Evolutionary conservation across 306 rosid species (phyloP), one percentile per base, ranked within the genome.

Genomic region (Hylodesmum podocarpum): DNA sequence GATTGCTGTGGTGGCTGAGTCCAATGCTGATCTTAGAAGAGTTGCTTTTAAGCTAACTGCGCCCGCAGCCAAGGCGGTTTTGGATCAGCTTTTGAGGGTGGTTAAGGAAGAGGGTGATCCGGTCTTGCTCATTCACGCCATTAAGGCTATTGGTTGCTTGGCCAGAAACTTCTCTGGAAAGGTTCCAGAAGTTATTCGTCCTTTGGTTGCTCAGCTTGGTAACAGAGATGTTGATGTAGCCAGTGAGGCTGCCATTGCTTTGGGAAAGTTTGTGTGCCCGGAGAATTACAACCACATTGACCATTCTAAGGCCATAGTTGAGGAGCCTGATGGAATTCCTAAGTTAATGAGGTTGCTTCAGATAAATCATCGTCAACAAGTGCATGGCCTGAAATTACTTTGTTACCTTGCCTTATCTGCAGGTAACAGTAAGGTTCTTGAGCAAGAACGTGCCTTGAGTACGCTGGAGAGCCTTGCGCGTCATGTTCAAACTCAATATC

Each of bases 381-480:
- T 81, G 66, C 87, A 73, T 46, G 88, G 87, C 58, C 24, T 84
- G 0, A 78, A 66, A 43, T 76, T 94, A 14, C 90, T 94, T 4
- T 91, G 96, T 76, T 85, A 89, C 78, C 92, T 94, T 28, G 91
- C 97, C 8, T 58, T 89, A 73, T 75, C 86, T 47, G 93, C 84
- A n/a, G 97, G 97, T 12, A 85, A 90, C 63, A 92, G 91, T 79
- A 88, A 86, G 87, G 88, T 89, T 81, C 90, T 94, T 65, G 97
- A 90, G 83, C 89, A 92, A 84, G 92, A 85, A 6, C 88, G 49
- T 43, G 92, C 89, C 18, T 80, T 94, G 89, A 84, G 73, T 81
- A 90, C 88, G 18, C 84, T 92, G 0, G 94, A 90, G 86, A 89
- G 81, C 46, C 83, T 75, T 24, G 93, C 88, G 44, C 95, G 93